Percentiles rank a stretch among this genome's conserved stretches.
Evolutionary conservation across 2,329 filamentous ascomycete species (phyloP).

Genomic region (Aureobasidium leucospermi): DNA sequence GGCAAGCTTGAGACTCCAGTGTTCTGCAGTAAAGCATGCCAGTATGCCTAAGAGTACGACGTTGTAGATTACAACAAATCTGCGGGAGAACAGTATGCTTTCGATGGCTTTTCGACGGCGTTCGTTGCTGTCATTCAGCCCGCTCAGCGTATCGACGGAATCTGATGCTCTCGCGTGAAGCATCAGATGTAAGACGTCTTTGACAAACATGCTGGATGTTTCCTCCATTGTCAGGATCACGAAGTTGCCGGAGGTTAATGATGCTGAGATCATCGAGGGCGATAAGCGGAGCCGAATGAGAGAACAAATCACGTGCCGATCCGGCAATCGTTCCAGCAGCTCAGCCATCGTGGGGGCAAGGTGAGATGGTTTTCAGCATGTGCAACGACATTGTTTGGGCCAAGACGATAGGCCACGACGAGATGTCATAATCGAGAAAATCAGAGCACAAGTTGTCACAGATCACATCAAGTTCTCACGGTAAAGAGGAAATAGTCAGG

Average conservation of each 20-base stretch:
- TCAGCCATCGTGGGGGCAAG: too few relatives aligned
- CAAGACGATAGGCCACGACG: background rate
- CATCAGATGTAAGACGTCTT: background rate
- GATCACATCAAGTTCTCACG: background rate
- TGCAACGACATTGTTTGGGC: too few relatives aligned
- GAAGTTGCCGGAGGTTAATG: too few relatives aligned
- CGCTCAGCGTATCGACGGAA: background rate
- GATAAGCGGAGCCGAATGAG: too few relatives aligned
- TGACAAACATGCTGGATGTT: background rate
- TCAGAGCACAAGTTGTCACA: background rate
- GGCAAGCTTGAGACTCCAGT: slow-evolving; percentile 28
- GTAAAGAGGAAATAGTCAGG: background rate
- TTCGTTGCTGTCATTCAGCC: background rate
- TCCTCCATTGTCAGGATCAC: background rate
- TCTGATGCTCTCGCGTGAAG: background rate
- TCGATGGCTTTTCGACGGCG: slow-evolving; percentile 24
- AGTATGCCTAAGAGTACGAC: slow-evolving; percentile 31
- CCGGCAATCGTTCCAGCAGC: too few relatives aligned
- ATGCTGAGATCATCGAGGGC: too few relatives aligned
- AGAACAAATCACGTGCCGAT: too few relatives aligned
- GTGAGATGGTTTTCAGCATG: too few relatives aligned
- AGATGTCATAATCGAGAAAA: too few relatives aligned
- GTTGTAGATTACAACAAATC: slow-evolving; percentile 35
- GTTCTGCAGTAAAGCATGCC: slow-evolving; percentile 29
- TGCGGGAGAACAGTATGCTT: slow-evolving; percentile 32